Percentiles rank a stretch among this genome's conserved stretches.
Conservation (phyloP, 75 land plant species). For the Sequoiadendron giganteum region DNA sequence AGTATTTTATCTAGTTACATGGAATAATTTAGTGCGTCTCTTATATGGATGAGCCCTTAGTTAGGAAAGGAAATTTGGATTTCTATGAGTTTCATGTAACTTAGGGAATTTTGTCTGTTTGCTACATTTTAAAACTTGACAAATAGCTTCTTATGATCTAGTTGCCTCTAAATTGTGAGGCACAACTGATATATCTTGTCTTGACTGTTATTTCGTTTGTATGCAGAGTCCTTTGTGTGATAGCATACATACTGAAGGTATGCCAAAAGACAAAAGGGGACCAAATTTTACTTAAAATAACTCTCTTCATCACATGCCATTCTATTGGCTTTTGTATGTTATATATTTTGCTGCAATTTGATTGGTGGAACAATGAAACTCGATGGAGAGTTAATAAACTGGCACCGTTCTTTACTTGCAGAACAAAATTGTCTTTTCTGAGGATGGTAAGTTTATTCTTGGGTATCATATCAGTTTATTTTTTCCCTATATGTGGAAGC, state of each 20-base stretch:
- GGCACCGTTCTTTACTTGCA: not conserved
- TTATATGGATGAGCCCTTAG: not conserved
- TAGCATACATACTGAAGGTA: not conserved
- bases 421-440: not conserved
- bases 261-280: not conserved
- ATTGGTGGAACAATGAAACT: not conserved
- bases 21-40: not conserved
- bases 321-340: not conserved
- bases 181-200: not conserved
- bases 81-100: not conserved
- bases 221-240: not conserved
- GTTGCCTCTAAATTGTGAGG: not conserved
- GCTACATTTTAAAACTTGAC: not conserved
- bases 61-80: slow-evolving; percentile 1
- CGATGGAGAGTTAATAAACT: not conserved
- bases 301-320: not conserved
- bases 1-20: not conserved
- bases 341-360: not conserved
- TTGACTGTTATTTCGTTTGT: not conserved
- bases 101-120: not conserved
- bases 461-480: not conserved
- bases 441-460: not conserved
- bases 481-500: not conserved
- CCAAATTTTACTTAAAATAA: not conserved
- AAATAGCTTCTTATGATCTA: not conserved